Conservation (phyloP, 352 stramenopile genomes). For the Pythium rhizo-oryzae region DNA sequence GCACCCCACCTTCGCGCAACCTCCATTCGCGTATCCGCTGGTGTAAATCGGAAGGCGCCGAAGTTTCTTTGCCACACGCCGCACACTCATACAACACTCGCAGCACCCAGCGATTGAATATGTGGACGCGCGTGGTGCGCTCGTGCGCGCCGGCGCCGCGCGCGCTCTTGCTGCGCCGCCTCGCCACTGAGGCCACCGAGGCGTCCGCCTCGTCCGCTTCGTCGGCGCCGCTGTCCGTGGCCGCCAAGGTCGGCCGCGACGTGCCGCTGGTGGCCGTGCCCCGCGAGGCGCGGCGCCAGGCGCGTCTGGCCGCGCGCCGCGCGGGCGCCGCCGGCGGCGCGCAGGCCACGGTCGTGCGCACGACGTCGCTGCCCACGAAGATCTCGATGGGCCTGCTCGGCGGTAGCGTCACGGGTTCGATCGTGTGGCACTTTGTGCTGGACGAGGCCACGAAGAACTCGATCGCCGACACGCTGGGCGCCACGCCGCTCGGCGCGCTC, state of each 20-base stretch:
- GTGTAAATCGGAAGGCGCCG: too few relatives aligned
- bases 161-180: slow-evolving; percentile 31
- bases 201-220: not conserved
- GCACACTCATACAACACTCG: not conserved
- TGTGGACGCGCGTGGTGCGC: slow-evolving; percentile 30
- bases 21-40: too few relatives aligned
- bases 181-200: slow-evolving; percentile 17
- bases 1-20: slow-evolving; percentile 35
- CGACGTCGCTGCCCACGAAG: slow-evolving; percentile 70
- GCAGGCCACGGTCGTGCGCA: slow-evolving; percentile 58
- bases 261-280: slow-evolving; percentile 60
- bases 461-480: slow-evolving; percentile 46
- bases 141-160: slow-evolving; percentile 15
- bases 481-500: slow-evolving; percentile 69
- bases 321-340: slow-evolving; percentile 25
- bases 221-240: slow-evolving; percentile 12
- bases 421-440: slow-evolving; percentile 78
- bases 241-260: slow-evolving; percentile 51
- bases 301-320: slow-evolving; percentile 45
- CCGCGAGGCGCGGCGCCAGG: slow-evolving; percentile 60
- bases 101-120: slow-evolving; percentile 15
- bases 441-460: slow-evolving; percentile 53
- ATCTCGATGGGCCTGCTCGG: slow-evolving; percentile 71
- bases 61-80: not conserved
- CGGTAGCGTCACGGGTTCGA: slow-evolving; percentile 60